Evolutionary conservation across 495 filamentous ascomycete species (phyloP).

Genomic region (Letharia columbiana): DNA sequence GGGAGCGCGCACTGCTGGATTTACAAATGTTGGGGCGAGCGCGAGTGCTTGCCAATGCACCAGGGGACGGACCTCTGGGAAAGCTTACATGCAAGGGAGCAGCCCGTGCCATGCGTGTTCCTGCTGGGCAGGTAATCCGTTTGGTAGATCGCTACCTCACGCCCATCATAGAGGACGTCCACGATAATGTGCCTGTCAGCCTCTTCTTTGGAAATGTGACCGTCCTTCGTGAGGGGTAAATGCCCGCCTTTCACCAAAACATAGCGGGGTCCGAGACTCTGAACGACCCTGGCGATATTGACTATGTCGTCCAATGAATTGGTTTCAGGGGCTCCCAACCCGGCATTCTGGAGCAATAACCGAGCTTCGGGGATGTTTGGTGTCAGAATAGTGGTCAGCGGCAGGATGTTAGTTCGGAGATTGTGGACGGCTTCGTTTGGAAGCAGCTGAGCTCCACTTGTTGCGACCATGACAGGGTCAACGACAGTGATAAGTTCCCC

Average conservation of each 20-base stretch:
- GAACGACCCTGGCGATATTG: constrained; percentile 56
- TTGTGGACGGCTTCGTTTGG: constrained; percentile 57
- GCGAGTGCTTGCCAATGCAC: neutral
- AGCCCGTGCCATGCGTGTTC: constrained; percentile 94
- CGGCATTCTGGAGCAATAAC: constrained; percentile 56
- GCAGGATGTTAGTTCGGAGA: constrained; percentile 61
- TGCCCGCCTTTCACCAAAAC: constrained; percentile 92
- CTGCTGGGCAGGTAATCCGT: constrained; percentile 57
- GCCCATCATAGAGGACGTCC: constrained; percentile 60
- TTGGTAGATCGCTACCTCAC: constrained; percentile 49
- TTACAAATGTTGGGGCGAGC: neutral
- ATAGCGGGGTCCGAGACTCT: constrained; percentile 61
- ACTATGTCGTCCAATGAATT: constrained; percentile 52
- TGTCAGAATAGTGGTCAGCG: constrained; percentile 69
- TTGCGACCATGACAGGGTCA: constrained; percentile 93
- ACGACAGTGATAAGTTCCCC: constrained; percentile 58
- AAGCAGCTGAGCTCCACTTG: constrained; percentile 68
- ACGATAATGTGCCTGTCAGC: constrained; percentile 57
- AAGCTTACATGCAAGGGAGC: constrained; percentile 76
- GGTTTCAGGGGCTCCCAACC: constrained; percentile 40
- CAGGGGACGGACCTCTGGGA: neutral
- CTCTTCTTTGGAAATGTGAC: constrained; percentile 42
- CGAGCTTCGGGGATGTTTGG: constrained; percentile 88
- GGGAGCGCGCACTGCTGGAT: neutral
- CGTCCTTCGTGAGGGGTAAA: constrained; percentile 61